A percentile compares a stretch with the other conserved stretches of the same genome.
Evolutionary conservation across 257 asterid genomes (phyloP).

Genomic region (Nicotiana knightiana): DNA sequence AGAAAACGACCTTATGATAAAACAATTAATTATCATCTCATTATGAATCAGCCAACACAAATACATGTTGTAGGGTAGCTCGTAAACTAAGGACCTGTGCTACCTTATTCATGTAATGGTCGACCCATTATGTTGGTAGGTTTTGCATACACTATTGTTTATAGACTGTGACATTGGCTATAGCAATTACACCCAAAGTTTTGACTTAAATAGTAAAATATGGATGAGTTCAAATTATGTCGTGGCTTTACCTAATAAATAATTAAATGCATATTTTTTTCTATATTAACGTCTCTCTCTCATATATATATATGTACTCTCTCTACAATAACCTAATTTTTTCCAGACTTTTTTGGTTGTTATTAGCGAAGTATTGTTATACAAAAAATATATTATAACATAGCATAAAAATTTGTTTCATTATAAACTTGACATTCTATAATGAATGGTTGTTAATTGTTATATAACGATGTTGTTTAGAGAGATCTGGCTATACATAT

Average conservation of each 20-base stretch:
- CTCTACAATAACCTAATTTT: no score
- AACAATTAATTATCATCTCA: slow-evolving; percentile 19
- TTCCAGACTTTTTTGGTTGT: no score
- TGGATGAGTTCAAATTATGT: neutral
- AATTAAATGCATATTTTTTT: no score
- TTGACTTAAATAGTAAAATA: neutral
- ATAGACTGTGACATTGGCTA: slow-evolving; percentile 10
- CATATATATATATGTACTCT: no score
- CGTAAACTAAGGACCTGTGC: slow-evolving; percentile 40
- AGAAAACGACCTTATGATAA: slow-evolving; percentile 23
- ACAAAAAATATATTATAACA: no score
- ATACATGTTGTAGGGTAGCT: slow-evolving; percentile 38
- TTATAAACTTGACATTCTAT: no score
- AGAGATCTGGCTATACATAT: no score
- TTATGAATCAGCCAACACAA: slow-evolving; percentile 14
- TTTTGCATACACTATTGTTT: slow-evolving; percentile 27
- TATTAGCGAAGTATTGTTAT: no score
- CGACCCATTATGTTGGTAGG: slow-evolving; percentile 64
- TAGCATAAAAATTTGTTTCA: no score
- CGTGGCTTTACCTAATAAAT: neutral
- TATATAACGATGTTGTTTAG: no score
- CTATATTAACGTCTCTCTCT: no score
- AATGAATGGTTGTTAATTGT: no score
- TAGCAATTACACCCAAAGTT: neutral
- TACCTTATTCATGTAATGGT: slow-evolving; percentile 37